Conservation (phyloP, 768 basidiomycete species). For the Kwoniella europaea region DNA sequence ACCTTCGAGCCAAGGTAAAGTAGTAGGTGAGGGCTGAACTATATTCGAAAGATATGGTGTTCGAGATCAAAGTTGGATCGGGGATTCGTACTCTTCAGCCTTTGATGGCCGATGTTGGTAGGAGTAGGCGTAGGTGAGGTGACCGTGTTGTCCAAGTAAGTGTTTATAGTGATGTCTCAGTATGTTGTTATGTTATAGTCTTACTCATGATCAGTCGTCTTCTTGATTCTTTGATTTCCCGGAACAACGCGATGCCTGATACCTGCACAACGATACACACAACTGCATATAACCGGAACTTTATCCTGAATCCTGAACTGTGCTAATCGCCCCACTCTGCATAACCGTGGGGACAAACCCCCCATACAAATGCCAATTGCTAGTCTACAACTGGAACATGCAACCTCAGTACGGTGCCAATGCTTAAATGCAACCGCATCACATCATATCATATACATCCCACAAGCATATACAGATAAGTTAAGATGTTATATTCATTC, state of each 20-base stretch:
- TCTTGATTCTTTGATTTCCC: not conserved
- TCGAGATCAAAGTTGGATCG: not conserved
- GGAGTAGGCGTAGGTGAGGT: too few species aligned
- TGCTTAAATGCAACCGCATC: not conserved
- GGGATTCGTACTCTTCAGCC: not conserved
- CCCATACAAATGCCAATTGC: not conserved
- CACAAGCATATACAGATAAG: not conserved
- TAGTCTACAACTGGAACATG: too few species aligned
- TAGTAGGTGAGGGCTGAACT: not conserved
- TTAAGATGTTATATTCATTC: not conserved
- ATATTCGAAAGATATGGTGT: not conserved
- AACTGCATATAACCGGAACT: not conserved
- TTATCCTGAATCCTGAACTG: not conserved
- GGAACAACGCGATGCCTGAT: constrained; percentile 7
- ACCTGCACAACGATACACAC: too few species aligned
- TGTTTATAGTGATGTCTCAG: not conserved
- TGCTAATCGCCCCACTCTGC: too few species aligned
- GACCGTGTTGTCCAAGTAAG: not conserved
- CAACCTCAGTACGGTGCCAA: not conserved
- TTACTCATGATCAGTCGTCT: not conserved
- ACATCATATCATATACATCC: not conserved
- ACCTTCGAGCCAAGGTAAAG: not conserved
- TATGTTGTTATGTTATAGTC: not conserved
- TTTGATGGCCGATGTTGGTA: too few species aligned
- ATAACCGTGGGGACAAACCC: not conserved